Evolutionary conservation across 2,329 filamentous ascomycete genomes (phyloP), one percentile per base, ranked within the genome.

Genomic region (Corniculantispora saksenae): DNA sequence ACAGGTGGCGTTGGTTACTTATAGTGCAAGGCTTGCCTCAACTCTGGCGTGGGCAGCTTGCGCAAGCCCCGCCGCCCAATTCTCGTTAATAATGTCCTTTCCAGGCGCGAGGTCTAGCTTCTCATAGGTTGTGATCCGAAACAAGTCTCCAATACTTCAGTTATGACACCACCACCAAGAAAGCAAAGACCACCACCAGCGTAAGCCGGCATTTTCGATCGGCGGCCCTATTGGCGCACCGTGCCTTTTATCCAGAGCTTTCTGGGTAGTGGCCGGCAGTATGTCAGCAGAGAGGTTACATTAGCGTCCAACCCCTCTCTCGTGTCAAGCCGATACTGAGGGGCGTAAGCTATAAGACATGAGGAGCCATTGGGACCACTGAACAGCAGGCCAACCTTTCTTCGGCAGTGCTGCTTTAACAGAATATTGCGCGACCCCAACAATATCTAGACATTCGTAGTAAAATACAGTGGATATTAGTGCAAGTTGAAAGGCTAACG

Each of bases 201-300:
- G 25, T 58, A 58, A 58, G 56, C 40, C 56, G 38, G 56, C 40
- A 12, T 47, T 23, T 47, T 27, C 56, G 19, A 58, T 58, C 27
- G 56, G 21, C 56, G 21, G 40, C 38, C 25, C 10, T 17, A 58
- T 58, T 58, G 56, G 40, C 13, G 53, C 40, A 25, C 12, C 38
- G 6, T 48, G 27, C 40, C 17, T 45, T 10, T 40, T 32, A 45
- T n/a, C 25, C 55, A 12, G 17, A 9, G 55, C 13, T 43, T 23
- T 40, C 54, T 19, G 35, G 27, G 15, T 32, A 23, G n/a, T 10
- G 23, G 17, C 29, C 10, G 10, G 32, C 32, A 32, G 32, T 10
- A 32, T 32, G 57, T 50, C 23, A 60, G 45, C 57, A 60, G 27
- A 25, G 29, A 50, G 29, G 57, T 50, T 50, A 38, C 57, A 50